Evolutionary conservation across 345 rosid species (phyloP).

Genomic region (Gossypium arboreum): DNA sequence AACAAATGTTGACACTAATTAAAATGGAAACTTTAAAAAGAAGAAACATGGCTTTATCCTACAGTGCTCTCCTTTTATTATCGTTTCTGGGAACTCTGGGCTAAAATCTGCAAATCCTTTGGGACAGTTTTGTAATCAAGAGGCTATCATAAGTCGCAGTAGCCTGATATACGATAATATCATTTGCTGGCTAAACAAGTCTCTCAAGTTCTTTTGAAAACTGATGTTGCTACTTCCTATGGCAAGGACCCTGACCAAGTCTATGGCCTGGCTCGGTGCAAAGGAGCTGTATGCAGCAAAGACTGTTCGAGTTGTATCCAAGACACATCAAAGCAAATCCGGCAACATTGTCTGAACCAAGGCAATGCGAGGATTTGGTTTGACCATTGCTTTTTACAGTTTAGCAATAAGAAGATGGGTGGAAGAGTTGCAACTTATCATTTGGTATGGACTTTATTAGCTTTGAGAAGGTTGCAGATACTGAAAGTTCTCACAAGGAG

Average conservation of each 20-base stretch:
- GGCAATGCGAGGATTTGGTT: slow-evolving; percentile 60
- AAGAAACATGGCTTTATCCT: background rate
- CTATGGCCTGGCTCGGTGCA: slow-evolving; percentile 69
- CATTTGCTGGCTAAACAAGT: slow-evolving; percentile 33
- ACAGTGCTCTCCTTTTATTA: background rate
- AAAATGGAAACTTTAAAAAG: too few species aligned
- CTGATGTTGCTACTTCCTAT: slow-evolving; percentile 32
- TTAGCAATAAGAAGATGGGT: slow-evolving; percentile 27
- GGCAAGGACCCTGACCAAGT: slow-evolving; percentile 39
- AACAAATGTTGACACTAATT: background rate
- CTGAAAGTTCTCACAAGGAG: slow-evolving; percentile 37
- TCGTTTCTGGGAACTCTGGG: too few species aligned
- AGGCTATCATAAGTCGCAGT: slow-evolving; percentile 24
- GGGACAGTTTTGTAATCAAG: background rate
- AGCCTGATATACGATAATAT: slow-evolving; percentile 37
- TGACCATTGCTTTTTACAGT: slow-evolving; percentile 60
- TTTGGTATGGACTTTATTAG: slow-evolving; percentile 40
- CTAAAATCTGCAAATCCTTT: too few species aligned
- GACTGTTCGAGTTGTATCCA: slow-evolving; percentile 50
- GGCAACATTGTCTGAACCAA: slow-evolving; percentile 42
- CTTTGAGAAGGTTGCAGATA: slow-evolving; percentile 45
- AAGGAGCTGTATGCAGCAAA: slow-evolving; percentile 48
- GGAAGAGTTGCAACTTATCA: slow-evolving; percentile 42
- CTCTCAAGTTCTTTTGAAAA: slow-evolving; percentile 32
- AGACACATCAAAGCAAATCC: slow-evolving; percentile 57